Conservation (phyloP, 345 rosid genomes). For the Hibiscus mutabilis region DNA sequence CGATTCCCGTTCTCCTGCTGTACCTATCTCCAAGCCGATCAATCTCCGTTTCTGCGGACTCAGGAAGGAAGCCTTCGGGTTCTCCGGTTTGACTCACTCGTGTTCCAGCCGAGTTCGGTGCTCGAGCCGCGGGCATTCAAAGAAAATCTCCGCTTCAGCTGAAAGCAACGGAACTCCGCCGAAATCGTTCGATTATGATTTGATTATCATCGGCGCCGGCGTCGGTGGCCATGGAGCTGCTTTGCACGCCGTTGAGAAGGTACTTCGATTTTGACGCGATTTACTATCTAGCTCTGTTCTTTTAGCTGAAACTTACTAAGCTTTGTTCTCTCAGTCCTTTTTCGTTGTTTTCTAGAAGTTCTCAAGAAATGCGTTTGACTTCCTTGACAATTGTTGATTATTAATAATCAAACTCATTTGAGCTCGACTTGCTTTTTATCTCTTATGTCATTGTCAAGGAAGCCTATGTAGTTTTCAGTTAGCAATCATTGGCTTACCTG, state of each 20-base stretch:
- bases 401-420: background rate
- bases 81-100: conserved; percentile 19
- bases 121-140: conserved; percentile 11
- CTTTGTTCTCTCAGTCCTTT: background rate
- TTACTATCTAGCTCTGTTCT: background rate
- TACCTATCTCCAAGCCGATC: conserved; percentile 27
- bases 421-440: background rate
- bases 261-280: conserved; percentile 6
- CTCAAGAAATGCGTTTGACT: background rate
- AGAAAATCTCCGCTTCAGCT: conserved; percentile 34
- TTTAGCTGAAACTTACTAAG: background rate
- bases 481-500: background rate
- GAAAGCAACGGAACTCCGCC: conserved; percentile 53
- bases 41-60: conserved; percentile 82
- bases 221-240: conserved; percentile 99
- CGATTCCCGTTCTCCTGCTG: conserved; percentile 18
- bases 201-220: conserved; percentile 95
- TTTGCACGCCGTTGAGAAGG: conserved; percentile 94
- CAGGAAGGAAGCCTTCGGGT: conserved; percentile 52
- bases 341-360: background rate
- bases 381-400: background rate
- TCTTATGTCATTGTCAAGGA: background rate
- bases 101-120: conserved; percentile 12
- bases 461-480: background rate
- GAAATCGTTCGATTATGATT: conserved; percentile 79